A percentile compares a stretch with the other conserved stretches of the same genome.
These are phyloP conservation scores for Coniochaeta sp. DNA, from an alignment of 2,329 filamentous ascomycete species.

Conservation along the genomic window DNA sequence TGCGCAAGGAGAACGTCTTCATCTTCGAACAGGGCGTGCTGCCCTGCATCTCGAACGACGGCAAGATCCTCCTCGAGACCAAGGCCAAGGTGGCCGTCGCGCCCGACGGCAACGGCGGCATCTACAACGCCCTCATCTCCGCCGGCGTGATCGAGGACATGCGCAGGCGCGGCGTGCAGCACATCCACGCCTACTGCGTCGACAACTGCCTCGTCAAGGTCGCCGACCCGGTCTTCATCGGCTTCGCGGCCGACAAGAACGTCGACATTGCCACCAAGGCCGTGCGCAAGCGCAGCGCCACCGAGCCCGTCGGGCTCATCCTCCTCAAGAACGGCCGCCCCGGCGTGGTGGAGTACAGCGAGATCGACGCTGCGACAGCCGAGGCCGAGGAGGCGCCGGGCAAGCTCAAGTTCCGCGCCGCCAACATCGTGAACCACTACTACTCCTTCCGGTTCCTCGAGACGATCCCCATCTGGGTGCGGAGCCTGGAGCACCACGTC, in stretches of 20 bases:
- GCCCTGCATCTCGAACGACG: constrained; percentile 94
- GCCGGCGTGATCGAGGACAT: constrained; percentile 81
- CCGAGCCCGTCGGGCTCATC: constrained; percentile 92
- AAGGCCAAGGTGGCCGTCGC: constrained; percentile 91
- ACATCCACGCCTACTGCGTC: constrained; percentile 94
- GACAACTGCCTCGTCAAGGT: constrained; percentile 99
- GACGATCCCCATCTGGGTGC: constrained; percentile 77
- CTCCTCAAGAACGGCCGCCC: constrained; percentile 92
- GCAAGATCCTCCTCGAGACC: constrained; percentile 89
- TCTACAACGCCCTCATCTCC: constrained; percentile 84
- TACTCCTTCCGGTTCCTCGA: constrained; percentile 93
- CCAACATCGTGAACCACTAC: constrained; percentile 99
- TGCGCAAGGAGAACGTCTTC: constrained; percentile 75
- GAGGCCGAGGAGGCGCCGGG: constrained; percentile 79
- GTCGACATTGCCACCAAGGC: constrained; percentile 98
- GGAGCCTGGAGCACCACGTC: constrained; percentile 88
- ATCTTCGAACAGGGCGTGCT: constrained; percentile 97
- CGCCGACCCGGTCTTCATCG: constrained; percentile 93
- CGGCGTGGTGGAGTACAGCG: constrained; percentile 97
- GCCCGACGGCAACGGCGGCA: constrained; percentile 92
- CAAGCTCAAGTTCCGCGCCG: constrained; percentile 90
- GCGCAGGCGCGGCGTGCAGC: constrained; percentile 78
- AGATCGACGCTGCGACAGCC: constrained; percentile 85
- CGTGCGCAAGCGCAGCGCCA: constrained; percentile 95
- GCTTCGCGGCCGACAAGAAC: constrained; percentile 79